phyloP scores from a whole-genome alignment of 495 filamentous ascomycete genomes.

The Xylaria scruposa region DNA sequence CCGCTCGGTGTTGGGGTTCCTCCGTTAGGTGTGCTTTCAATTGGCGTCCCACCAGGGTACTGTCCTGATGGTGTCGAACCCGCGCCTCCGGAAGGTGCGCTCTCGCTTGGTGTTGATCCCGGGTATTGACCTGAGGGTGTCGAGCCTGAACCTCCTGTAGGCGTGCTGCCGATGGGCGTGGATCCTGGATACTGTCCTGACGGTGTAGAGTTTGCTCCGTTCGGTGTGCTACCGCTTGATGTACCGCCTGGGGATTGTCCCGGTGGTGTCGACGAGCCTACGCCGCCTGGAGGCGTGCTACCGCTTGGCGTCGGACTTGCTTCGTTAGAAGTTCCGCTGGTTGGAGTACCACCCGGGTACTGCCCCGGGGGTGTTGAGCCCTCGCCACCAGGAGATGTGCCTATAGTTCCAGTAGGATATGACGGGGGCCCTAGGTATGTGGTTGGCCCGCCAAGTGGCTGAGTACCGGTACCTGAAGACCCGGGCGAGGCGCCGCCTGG shows the following conservation, averaged over 20 bases:
- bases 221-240: background rate
- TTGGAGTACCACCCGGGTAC: background rate
- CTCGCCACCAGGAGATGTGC: conserved; percentile 3
- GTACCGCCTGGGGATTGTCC: background rate
- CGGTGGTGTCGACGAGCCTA: background rate
- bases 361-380: conserved; percentile 6
- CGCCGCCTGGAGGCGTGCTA: background rate
- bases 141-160: background rate
- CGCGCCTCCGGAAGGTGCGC: too few relatives aligned
- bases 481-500: background rate
- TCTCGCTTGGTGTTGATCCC: background rate
- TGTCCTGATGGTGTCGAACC: too few relatives aligned
- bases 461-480: background rate
- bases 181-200: background rate
- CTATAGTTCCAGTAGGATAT: background rate
- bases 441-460: background rate
- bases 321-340: background rate
- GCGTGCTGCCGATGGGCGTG: background rate
- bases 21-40: background rate
- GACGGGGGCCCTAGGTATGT: background rate
- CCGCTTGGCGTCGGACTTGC: background rate
- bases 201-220: too few relatives aligned
- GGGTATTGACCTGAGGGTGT: background rate
- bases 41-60: background rate
- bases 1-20: background rate